Base-by-base conservation (phyloP, 306 rosid species). In the Cicer pinnatifidum region DNA sequence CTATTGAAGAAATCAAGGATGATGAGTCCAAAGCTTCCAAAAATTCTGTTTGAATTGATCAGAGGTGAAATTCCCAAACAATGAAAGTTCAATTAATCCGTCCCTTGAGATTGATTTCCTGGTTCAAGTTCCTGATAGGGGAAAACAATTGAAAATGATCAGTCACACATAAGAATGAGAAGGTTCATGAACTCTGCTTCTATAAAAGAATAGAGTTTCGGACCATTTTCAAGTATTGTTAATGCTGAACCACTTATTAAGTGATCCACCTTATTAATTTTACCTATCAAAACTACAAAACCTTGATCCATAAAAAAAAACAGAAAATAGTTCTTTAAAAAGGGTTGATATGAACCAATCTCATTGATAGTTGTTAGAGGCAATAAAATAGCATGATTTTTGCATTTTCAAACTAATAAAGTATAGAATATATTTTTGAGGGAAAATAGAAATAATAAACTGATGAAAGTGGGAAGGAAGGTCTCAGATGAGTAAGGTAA, bases 401-500 rank as follows among this genome's bases (percentile, higher is more conserved):
- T 56, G 7, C 13, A 20, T 56, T 56, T 56, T 56, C 7, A 54
- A 19, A 0, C 17, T 16, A 53, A 8, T 9, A 44, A 44, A 9
- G 11, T 8, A 44, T 44, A 44, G 48, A 44, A 44, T 44, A 8
- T 44, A 3, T 23, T 23, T 23, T 28, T 17, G 39, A 19, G 8
- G 0, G 0, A 11, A 9, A 2, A 33, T 11, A n/a, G 33, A 28
- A 28, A 28, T 28, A 28, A 28, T 9, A 37, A 7, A 11, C 35
- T 12, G 17, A 54, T 6, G 33, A 33, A 33, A 45, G 39, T 51
- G 11, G 17, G 8, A 53, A 60, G 67, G 83, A 77, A 78, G 80
- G 76, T 73, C 79, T 88, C 87, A 84, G 87, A 86, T 86, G 92
- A 88, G 90, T 88, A 88, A 88, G 92, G 88, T 9, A 70, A 82